Conservation (phyloP, 2,329 filamentous ascomycete species). For the Amauroascus niger region DNA sequence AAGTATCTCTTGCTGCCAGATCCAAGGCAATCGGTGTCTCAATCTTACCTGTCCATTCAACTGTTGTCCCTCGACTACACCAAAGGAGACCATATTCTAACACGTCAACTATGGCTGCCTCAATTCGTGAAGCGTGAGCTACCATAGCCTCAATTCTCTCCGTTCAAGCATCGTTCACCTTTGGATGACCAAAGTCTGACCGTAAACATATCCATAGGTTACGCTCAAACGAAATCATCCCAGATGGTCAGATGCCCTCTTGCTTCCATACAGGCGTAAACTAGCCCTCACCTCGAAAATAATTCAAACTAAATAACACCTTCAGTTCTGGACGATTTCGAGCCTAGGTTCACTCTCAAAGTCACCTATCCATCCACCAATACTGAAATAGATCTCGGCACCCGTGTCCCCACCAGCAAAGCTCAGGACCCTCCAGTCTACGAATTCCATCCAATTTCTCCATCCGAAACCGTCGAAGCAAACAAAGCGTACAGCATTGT, state of each 20-base stretch:
- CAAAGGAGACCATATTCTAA: neutral
- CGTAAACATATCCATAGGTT: neutral
- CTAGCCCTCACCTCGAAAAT: too few relatives aligned
- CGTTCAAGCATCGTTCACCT: neutral
- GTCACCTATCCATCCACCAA: conserved; percentile 40
- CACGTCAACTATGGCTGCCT: conserved; percentile 1
- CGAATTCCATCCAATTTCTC: conserved; percentile 28
- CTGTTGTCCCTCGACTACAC: neutral
- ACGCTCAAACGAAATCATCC: conserved; percentile 10
- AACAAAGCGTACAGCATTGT: conserved; percentile 39
- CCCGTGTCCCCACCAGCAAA: conserved; percentile 41
- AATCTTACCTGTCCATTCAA: neutral
- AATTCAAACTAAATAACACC: neutral
- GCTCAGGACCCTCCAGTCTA: conserved; percentile 37
- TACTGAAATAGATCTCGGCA: conserved; percentile 43
- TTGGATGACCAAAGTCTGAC: neutral
- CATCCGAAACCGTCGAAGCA: conserved; percentile 15
- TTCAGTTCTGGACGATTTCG: conserved; percentile 51
- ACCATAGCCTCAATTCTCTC: neutral
- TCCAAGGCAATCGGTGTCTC: neutral
- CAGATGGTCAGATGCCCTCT: conserved; percentile 9
- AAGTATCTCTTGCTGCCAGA: neutral
- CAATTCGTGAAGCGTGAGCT: conserved; percentile 16
- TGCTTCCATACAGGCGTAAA: neutral
- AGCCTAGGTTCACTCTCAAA: conserved; percentile 44